phyloP scores from a whole-genome alignment of 805 yeast genomes.

The Kuraishia borneana region DNA sequence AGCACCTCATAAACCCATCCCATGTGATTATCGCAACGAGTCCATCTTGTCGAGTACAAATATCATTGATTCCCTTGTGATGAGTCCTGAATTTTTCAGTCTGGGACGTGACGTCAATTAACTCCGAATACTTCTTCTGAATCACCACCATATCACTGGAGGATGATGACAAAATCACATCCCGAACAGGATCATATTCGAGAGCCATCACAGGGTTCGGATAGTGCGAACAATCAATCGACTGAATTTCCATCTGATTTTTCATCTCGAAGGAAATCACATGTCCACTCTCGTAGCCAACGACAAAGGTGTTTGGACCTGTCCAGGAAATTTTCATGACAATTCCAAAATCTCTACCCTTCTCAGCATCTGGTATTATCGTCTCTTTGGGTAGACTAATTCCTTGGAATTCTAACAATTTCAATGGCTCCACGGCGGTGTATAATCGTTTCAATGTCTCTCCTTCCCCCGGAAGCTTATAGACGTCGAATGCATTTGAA shows the following conservation, averaged over 20 bases:
- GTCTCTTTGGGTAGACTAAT: conserved; percentile 9
- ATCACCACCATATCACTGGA: conserved; percentile 29
- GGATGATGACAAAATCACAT: conserved; percentile 31
- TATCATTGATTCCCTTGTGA: conserved; percentile 26
- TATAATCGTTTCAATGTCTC: conserved; percentile 17
- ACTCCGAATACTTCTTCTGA: conserved; percentile 9
- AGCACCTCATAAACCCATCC: conserved; percentile 35
- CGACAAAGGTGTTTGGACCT: conserved; percentile 18
- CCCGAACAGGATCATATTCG: conserved; percentile 13
- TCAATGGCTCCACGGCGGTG: conserved; percentile 20
- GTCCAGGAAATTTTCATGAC: conserved; percentile 47
- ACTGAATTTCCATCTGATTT: conserved; percentile 7
- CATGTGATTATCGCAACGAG: conserved; percentile 32
- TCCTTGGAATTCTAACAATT: conserved; percentile 12
- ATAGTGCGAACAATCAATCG: conserved; percentile 22
- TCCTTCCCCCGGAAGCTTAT: conserved; percentile 20
- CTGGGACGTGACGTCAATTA: conserved; percentile 2
- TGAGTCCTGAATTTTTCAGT: conserved; percentile 5
- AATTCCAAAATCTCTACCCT: conserved; percentile 41
- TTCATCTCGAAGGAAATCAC: conserved; percentile 21
- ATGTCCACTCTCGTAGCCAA: conserved; percentile 75
- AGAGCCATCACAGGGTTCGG: conserved; percentile 49
- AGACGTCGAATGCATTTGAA: conserved; percentile 57
- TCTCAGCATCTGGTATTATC: conserved; percentile 7
- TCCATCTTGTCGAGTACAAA: conserved; percentile 8